phyloP scores from a whole-genome alignment of 306 rosid species.

The Sesbania bispinosa region DNA sequence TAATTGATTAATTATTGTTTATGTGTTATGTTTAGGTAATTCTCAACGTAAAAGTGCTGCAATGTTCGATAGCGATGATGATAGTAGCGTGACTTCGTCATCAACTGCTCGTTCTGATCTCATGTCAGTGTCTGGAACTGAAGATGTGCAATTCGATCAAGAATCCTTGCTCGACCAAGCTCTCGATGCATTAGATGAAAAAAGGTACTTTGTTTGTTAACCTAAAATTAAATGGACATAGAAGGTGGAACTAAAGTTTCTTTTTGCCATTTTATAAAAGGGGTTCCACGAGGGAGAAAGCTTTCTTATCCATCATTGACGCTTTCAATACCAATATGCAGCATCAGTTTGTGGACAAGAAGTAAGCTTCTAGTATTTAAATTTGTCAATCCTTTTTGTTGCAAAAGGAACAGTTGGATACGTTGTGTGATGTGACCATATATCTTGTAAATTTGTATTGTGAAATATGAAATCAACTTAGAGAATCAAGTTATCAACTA shows the following conservation, averaged over 20 bases:
- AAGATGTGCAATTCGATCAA: constrained; percentile 60
- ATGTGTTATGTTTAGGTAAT: constrained; percentile 43
- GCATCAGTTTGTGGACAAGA: constrained; percentile 74
- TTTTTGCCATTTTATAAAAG: constrained; percentile 35
- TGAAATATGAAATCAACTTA: not conserved
- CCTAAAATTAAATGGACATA: not conserved
- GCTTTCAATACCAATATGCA: constrained; percentile 70
- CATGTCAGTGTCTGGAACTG: constrained; percentile 47
- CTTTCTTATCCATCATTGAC: constrained; percentile 55
- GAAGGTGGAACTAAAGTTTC: not conserved
- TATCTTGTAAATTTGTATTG: not conserved
- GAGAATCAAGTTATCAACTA: not conserved
- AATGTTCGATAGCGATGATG: constrained; percentile 72
- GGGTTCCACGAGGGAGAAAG: constrained; percentile 85
- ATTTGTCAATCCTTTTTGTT: not conserved
- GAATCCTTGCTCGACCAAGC: constrained; percentile 81
- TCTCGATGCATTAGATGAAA: constrained; percentile 76
- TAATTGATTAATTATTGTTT: not conserved
- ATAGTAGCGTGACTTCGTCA: constrained; percentile 79
- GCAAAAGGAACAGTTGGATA: not conserved
- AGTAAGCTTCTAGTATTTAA: constrained; percentile 45
- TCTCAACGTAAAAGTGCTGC: constrained; percentile 72
- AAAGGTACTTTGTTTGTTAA: constrained; percentile 47
- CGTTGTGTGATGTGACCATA: not conserved
- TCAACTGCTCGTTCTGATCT: constrained; percentile 71